These are phyloP conservation scores for Castanea crenata DNA, from an alignment of 306 rosid genomes.

Conservation along the genomic window DNA sequence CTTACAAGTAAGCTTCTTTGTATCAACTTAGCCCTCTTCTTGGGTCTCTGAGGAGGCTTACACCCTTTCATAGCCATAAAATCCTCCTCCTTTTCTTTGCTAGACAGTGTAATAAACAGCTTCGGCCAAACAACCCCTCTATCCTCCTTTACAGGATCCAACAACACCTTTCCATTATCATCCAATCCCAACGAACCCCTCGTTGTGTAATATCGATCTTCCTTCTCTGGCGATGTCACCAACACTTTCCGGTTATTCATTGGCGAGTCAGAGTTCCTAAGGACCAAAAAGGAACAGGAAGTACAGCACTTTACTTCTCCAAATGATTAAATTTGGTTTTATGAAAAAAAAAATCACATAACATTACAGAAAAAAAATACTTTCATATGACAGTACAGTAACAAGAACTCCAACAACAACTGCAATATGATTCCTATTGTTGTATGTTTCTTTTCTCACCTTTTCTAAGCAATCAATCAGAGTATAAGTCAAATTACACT, in stretches of 20 bases:
- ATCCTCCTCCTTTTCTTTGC: slow-evolving; percentile 63
- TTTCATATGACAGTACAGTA: neutral
- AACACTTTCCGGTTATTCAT: slow-evolving; percentile 25
- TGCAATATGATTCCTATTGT: neutral
- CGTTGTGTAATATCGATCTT: slow-evolving; percentile 55
- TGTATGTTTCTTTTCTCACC: neutral
- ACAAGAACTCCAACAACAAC: neutral
- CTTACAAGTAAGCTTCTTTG: slow-evolving; percentile 54
- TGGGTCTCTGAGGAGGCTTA: slow-evolving; percentile 61
- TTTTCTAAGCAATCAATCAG: neutral
- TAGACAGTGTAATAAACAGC: slow-evolving; percentile 47
- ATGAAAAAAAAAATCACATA: neutral
- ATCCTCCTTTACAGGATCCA: slow-evolving; percentile 33
- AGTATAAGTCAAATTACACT: neutral
- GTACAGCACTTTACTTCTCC: neutral
- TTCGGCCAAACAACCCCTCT: slow-evolving; percentile 49
- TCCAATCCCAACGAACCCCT: slow-evolving; percentile 57
- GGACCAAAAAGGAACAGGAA: neutral
- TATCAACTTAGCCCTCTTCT: slow-evolving; percentile 51
- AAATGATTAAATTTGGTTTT: neutral
- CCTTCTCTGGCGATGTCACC: slow-evolving; percentile 47
- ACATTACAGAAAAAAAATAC: neutral
- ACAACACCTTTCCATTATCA: slow-evolving; percentile 41
- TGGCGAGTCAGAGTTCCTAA: slow-evolving; percentile 29
- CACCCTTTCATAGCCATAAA: slow-evolving; percentile 71